A percentile compares a stretch with the other conserved stretches of the same genome.
Evolutionary conservation across 805 yeast species (phyloP).

Genomic region (Torulaspora quercuum): DNA sequence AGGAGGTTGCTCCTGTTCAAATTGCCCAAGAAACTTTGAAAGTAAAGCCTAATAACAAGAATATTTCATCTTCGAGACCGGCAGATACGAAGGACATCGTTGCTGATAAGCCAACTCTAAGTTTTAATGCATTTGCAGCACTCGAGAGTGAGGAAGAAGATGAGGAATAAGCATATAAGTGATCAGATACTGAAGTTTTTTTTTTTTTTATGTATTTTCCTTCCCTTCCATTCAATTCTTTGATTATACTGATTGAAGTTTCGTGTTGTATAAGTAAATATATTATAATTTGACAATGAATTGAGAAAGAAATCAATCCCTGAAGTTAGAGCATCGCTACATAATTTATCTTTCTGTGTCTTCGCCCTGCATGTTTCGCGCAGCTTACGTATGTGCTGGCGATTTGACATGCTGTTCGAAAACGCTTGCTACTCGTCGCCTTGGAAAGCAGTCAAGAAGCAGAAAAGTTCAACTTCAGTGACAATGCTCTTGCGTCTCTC

Average conservation of each 20-base stretch:
- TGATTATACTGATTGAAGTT: too few species aligned
- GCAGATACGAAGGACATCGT: constrained; percentile 68
- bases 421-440: too few species aligned
- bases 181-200: constrained; percentile 7
- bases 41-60: constrained; percentile 69
- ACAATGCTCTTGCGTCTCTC: constrained; percentile 10
- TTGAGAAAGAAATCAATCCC: too few species aligned
- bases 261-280: too few species aligned
- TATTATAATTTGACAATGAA: too few species aligned
- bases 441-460: constrained; percentile 3
- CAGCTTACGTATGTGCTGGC: too few species aligned
- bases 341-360: too few species aligned
- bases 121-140: constrained; percentile 81
- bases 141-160: constrained; percentile 58
- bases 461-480: too few species aligned
- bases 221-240: too few species aligned
- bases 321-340: too few species aligned
- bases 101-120: constrained; percentile 61
- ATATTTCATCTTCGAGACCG: constrained; percentile 69
- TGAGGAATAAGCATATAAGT: constrained; percentile 31
- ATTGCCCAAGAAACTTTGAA: constrained; percentile 46
- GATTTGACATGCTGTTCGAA: constrained; percentile 11
- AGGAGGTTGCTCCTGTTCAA: constrained; percentile 21
- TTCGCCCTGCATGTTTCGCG: too few species aligned
- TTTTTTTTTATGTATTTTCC: constrained; percentile 6